Evolutionary conservation across 306 rosid species (phyloP).

Genomic region (Prosopis cineraria): DNA sequence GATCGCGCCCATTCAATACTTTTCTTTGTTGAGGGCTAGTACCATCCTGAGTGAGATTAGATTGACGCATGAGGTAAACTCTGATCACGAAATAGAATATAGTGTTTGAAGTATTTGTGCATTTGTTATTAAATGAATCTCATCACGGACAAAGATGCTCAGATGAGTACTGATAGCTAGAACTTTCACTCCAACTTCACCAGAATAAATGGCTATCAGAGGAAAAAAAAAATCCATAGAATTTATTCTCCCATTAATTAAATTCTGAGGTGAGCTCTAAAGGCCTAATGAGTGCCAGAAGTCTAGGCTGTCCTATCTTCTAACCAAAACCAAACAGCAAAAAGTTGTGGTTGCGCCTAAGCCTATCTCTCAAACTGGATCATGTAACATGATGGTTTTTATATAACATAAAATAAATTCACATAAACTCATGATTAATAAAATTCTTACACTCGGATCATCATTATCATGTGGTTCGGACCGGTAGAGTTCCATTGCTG

Average conservation of each 20-base stretch:
- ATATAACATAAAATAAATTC: neutral
- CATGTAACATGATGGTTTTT: neutral
- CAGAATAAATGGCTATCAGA: neutral
- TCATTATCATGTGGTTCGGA: constrained; percentile 56
- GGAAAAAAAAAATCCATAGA: no score
- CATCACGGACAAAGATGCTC: neutral
- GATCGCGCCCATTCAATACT: constrained; percentile 27
- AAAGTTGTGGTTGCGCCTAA: neutral
- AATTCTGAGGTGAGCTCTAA: no score
- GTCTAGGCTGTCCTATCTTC: no score
- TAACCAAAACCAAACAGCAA: no score
- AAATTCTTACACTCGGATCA: constrained; percentile 39
- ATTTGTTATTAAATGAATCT: neutral
- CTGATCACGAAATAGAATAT: neutral
- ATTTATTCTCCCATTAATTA: no score
- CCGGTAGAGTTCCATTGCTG: constrained; percentile 80
- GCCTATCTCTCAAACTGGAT: neutral
- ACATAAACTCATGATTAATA: neutral
- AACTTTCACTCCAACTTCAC: neutral
- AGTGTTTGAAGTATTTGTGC: neutral
- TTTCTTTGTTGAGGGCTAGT: constrained; percentile 38
- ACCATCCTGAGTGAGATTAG: constrained; percentile 15
- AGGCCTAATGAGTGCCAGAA: no score
- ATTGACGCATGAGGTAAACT: neutral
- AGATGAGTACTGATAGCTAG: neutral